Evolutionary conservation across 2,329 filamentous ascomycete genomes (phyloP), one percentile per base, ranked within the genome.

Genomic region (Apiospora rasikravindrae): DNA sequence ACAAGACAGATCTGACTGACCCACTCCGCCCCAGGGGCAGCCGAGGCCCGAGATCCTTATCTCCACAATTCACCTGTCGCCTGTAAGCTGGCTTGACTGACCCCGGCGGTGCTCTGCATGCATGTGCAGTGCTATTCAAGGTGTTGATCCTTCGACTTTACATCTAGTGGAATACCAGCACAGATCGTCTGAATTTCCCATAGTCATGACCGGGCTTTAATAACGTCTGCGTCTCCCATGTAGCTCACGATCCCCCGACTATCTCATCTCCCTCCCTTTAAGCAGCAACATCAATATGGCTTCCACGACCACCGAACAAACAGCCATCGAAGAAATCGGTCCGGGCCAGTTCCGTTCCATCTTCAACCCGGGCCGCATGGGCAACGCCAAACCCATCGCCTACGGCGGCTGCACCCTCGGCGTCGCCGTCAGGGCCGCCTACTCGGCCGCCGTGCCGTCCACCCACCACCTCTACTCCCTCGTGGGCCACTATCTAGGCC

Each of bases 401-500:
- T 75, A 75, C 57, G 74, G 74, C 26, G 73, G 74, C 57, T 70
- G 70, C 67, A 71, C 85, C 1, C 75, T 85, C 1, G 81, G 77
- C 4, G 73, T 83, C 2, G 86, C 84, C 0, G 79, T 82, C 13
- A 82, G 83, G 73, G 82, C 84, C 0, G 86, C 86, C 0, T 51
- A 33, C 33, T 82, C 75, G 64, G 76, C 79, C 0, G 82, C 79
- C 0, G 82, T 85, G 0, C 78, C 82, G 0, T 14, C 75, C 0
- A 76, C 74, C 1, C 83, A 85, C 75, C 78, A 82, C 2, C 78
- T 87, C 4, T 88, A 88, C 75, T 86, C 85, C 0, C 75, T 85
- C 0, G 74, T 84, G 0, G 86, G 86, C 0, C 81, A 86, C 71
- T 88, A 83, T 68, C 82, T 86, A 0, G 84, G 86, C 2, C 86